Evolutionary conservation across 2,329 filamentous ascomycete genomes (phyloP).

Genomic region (Claviceps africana): DNA sequence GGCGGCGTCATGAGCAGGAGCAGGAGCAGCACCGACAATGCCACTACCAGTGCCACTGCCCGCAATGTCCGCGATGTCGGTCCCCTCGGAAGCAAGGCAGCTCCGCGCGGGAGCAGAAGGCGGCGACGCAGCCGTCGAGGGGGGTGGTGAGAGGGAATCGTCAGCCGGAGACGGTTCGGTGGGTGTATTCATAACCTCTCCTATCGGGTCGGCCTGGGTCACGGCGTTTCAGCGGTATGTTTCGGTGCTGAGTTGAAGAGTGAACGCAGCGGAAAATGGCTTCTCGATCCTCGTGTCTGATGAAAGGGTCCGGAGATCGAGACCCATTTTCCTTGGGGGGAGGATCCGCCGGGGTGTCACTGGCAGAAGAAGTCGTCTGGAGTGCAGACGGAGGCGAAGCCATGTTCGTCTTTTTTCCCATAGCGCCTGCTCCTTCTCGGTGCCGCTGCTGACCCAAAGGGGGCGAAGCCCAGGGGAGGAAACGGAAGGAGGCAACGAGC

Average conservation of each 20-base stretch:
- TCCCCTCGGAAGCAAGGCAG: background rate
- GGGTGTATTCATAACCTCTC: conserved; percentile 4
- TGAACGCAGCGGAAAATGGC: conserved; percentile 7
- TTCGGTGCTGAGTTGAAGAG: conserved; percentile 6
- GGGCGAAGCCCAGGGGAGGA: background rate
- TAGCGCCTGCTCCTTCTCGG: too few species aligned
- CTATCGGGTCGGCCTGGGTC: background rate
- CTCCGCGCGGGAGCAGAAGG: background rate
- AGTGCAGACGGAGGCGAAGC: too few species aligned
- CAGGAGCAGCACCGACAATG: background rate
- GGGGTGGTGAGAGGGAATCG: background rate
- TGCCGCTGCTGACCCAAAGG: background rate
- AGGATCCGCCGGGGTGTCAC: background rate
- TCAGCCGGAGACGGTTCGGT: background rate
- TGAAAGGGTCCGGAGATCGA: conserved; percentile 7
- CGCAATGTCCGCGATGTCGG: background rate
- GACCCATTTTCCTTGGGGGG: conserved; percentile 1
- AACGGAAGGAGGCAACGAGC: background rate
- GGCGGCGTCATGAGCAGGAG: too few species aligned
- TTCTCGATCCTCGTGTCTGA: conserved; percentile 7
- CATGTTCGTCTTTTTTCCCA: too few species aligned
- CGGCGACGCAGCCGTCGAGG: background rate
- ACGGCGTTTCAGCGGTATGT: conserved; percentile 5
- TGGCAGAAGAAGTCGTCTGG: background rate
- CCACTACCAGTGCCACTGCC: background rate